A percentile compares a stretch with the other conserved stretches of the same genome.
Evolutionary conservation across 139 green algal genomes (phyloP).

Genomic region (Tetratostichococcus sp.): DNA sequence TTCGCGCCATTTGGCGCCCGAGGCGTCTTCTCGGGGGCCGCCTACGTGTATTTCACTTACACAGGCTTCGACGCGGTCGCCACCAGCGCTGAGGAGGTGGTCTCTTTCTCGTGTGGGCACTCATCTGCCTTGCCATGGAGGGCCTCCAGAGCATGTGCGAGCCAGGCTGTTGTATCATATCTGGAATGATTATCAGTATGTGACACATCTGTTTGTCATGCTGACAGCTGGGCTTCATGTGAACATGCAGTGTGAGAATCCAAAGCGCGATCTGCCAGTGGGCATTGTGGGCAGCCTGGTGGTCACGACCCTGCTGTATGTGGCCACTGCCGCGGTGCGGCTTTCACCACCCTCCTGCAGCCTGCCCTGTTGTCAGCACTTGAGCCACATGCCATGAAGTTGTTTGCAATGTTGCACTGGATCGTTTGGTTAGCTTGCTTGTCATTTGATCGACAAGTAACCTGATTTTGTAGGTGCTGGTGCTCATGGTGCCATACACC

Average conservation of each 20-base stretch:
- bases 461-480: slow-evolving; percentile 13
- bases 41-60: slow-evolving; percentile 48
- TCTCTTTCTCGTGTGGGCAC: slow-evolving; percentile 40
- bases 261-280: slow-evolving; percentile 58
- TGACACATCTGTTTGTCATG: too few species aligned
- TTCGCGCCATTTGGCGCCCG: slow-evolving; percentile 43
- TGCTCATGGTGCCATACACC: slow-evolving; percentile 38
- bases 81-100: slow-evolving; percentile 60
- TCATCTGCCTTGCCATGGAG: too few species aligned
- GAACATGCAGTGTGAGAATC: slow-evolving; percentile 43
- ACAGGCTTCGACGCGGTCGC: slow-evolving; percentile 50
- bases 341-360: too few species aligned
- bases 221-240: too few species aligned
- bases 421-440: too few species aligned
- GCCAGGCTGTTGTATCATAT: too few species aligned
- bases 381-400: too few species aligned
- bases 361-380: too few species aligned
- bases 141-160: too few species aligned
- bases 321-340: slow-evolving; percentile 27
- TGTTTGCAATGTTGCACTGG: too few species aligned
- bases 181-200: too few species aligned
- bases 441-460: too few species aligned
- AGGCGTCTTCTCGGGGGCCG: slow-evolving; percentile 50
- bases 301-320: slow-evolving; percentile 63
- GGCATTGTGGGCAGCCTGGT: slow-evolving; percentile 63